Conservation (phyloP, 495 filamentous ascomycete species). For the Aspergillus saccharolyticus region DNA sequence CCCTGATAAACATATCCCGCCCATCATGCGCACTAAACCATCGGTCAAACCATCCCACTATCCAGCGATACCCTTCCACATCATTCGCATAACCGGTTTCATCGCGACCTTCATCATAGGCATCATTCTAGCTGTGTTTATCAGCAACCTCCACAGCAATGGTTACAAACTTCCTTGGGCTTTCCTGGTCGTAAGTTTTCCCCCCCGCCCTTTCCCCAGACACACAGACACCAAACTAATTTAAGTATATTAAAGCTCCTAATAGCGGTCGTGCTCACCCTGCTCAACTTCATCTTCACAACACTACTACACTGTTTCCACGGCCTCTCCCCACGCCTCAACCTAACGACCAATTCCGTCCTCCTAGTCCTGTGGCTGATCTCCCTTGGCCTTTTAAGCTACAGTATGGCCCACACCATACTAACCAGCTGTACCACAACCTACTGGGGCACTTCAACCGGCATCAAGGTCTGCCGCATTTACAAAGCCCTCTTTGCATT, state of each 20-base stretch:
- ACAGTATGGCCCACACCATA: constrained; percentile 53
- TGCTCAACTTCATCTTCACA: constrained; percentile 49
- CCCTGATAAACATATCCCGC: constrained; percentile 5
- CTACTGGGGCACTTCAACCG: constrained; percentile 54
- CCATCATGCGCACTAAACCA: constrained; percentile 28
- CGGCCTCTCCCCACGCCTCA: constrained; percentile 52
- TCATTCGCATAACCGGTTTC: constrained; percentile 45
- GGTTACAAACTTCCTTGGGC: constrained; percentile 56
- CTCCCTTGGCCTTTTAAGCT: constrained; percentile 51
- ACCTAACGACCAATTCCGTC: constrained; percentile 47
- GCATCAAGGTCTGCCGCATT: constrained; percentile 55
- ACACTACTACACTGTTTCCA: constrained; percentile 51
- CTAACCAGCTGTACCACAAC: constrained; percentile 49
- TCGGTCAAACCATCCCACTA: constrained; percentile 52
- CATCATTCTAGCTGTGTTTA: constrained; percentile 57
- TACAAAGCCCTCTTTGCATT: constrained; percentile 68
- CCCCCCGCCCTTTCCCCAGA: background rate
- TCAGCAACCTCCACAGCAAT: constrained; percentile 51
- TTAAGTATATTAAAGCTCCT: constrained; percentile 44
- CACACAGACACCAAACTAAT: constrained; percentile 3
- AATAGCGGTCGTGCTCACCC: constrained; percentile 48
- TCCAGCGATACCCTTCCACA: constrained; percentile 53
- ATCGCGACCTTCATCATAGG: constrained; percentile 53
- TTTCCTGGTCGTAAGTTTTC: constrained; percentile 56
- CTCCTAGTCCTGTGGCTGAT: constrained; percentile 54